Evolutionary conservation across 129 eudicot species (phyloP), one percentile per base, ranked within the genome.

Genomic region (Deinandra increscens): DNA sequence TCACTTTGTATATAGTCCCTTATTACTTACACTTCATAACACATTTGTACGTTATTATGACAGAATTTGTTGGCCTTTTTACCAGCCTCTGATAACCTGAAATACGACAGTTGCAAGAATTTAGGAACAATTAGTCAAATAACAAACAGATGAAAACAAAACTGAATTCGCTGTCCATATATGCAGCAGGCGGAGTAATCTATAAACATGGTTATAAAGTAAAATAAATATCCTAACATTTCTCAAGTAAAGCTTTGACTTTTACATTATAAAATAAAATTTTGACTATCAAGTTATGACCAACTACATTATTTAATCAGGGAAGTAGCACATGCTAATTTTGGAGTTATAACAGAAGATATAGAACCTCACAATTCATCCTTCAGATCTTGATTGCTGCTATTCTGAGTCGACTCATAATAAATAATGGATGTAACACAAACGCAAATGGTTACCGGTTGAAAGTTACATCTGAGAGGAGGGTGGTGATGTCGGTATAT

Each of bases 311-410:
- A 76, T 76, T 48, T 53, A 11, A 48, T 49, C 48, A 34, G 9
- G 26, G 58, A 34, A 60, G 75, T 41, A 69, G 68, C n/a, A 17
- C 23, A 76, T 15, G 75, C 46, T 68, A 49, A 33, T 76, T 51
- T 72, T 78, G 23, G 64, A 58, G 70, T 67, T 72, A 60, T 14
- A 46, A 69, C 58, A 45, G 10, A 45, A 44, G 31, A 44, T 49
- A 33, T 37, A 29, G 41, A 60, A 56, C 58, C 78, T 78, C 64
- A 78, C 65, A 84, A 68, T 64, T 84, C 86, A 64, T 81, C 86
- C 80, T 82, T 89, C 71, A 70, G 51, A 72, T 77, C 72, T 34
- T 79, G 65, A 59, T 46, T 68, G 81, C 75, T 75, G 68, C 49
- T 71, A 20, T 68, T 76, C 74, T 29, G 55, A 37, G 78, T 41